Base-by-base conservation (phyloP, 1,284 basidiomycete species). In the Bjerkandera adusta region DNA sequence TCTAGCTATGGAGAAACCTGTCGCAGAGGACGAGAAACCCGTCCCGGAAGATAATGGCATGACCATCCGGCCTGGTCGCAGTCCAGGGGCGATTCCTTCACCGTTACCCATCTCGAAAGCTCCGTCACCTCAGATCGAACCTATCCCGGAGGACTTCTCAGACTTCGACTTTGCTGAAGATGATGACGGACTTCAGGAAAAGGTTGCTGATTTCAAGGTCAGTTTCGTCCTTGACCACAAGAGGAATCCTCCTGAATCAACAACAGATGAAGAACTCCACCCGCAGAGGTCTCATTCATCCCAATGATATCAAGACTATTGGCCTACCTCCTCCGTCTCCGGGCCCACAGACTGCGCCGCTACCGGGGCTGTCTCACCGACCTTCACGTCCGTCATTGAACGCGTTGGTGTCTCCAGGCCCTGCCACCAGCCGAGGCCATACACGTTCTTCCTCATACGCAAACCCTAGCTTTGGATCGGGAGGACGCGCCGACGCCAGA, bases 61-160 rank as follows among this genome's bases (percentile, higher is more conserved):
- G 57, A 91, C 89, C 0, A 91, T 91, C 52, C 75, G 85, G 11
- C 85, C 89, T 4, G 79, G 67, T 47, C 75, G 81, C 50, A 89
- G 85, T 61, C 85, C 85, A 12, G 43, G 36, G 5, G 76, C 70
- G 43, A 69, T 66, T 21, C 66, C 71, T 7, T 50, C 57, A 0
- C 60, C 66, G 7, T 61, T 76, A n/a, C 75, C 81, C 21, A 66
- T 85, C 3, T 75, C 82, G 16, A 79, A 72, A 58, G 68, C 83
- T 1, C 85, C 85, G 4, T 64, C 84, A 8, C 66, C 71, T 2
- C 76, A 71, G 21, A 83, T 87, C 33, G 63, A 67, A 13, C 77
- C 83, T 8, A 87, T 90, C 35, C 76, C 85, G 0, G 93, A 96
- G 58, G 93, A 97, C 66, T 95, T 93, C 59, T 95, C 92, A 5